Evolutionary conservation across 345 rosid genomes (phyloP).

Genomic region (Chamaenerion angustifolium): DNA sequence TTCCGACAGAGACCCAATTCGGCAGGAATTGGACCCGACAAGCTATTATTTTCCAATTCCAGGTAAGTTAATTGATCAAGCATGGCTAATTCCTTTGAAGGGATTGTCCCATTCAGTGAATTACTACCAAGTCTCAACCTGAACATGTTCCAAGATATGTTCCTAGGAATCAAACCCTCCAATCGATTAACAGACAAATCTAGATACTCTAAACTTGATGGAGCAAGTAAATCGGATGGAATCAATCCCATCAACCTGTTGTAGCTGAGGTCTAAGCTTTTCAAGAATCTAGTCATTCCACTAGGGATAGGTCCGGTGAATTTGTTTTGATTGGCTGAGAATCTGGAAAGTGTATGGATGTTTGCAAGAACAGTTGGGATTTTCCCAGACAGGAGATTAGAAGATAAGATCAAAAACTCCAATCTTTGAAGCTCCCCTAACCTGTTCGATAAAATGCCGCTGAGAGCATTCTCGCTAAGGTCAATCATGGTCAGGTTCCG

Average conservation of each 20-base stretch:
- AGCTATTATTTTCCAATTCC: constrained; percentile 54
- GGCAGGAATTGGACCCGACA: constrained; percentile 32
- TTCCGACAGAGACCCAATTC: constrained; percentile 25
- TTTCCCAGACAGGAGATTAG: constrained; percentile 25
- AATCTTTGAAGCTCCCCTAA: constrained; percentile 38
- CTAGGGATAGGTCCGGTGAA: constrained; percentile 35
- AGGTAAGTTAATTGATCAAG: constrained; percentile 32
- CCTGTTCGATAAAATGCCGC: constrained; percentile 33
- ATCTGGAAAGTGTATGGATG: constrained; percentile 31
- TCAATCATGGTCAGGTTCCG: constrained; percentile 30
- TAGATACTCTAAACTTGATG: constrained; percentile 17
- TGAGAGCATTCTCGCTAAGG: constrained; percentile 33
- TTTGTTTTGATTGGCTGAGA: constrained; percentile 44
- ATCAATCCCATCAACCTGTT: constrained; percentile 31
- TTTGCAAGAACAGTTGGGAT: constrained; percentile 32
- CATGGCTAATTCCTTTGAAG: constrained; percentile 15
- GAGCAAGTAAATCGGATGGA: constrained; percentile 33
- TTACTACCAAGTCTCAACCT: constrained; percentile 70
- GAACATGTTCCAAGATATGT: constrained; percentile 26
- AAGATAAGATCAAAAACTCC: constrained; percentile 35
- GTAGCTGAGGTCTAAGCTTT: constrained; percentile 44
- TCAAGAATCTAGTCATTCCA: constrained; percentile 32
- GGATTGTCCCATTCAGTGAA: constrained; percentile 21
- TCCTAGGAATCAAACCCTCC: constrained; percentile 31
- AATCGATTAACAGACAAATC: constrained; percentile 47